Evolutionary conservation across 2,329 filamentous ascomycete genomes (phyloP), one percentile per base, ranked within the genome.

Genomic region (Penicillium olsonii): DNA sequence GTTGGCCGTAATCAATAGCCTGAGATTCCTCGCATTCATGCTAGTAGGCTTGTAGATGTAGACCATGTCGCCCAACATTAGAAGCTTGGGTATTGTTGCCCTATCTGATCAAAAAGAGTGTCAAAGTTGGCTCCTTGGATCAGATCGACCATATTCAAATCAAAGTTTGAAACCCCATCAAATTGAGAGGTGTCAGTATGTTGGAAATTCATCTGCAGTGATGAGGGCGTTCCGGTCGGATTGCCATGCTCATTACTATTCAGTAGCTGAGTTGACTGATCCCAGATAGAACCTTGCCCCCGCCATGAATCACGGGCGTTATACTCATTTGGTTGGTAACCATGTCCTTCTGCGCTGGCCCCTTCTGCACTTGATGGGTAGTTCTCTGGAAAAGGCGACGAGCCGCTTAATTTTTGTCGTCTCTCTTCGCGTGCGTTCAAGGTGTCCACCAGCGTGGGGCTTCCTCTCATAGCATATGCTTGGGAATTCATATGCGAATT

Each of bases 51-150:
- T 15, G 22, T 27, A 39, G n/a, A 17, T 17, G 7, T 39, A 39
- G 37, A 26, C 6, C 9, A 26, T 4, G 5, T 7, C 8, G 43
- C 48, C 29, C 29, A n/a, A n/a, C 3, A 31, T 31, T 31, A 66
- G 24, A 66, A 67, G 34, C 59, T 63, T n/a, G 63, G 65, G 49
- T 63, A 66, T 44, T 63, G 65, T 48, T 67, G 63, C 10, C 62
- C 62, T 31, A 67, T 62, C 22, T 67, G 49, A 55, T 70, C 65
- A 48, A 68, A 62, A 18, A 68, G 37, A 24, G 59, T 60, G 47
- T 69, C 63, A 40, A 67, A 67, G 35, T 63, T 61, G n/a, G 59
- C 63, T 18, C 62, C 65, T 19, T 68, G 59, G 24, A 70, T 56
- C 19, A 70, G 37, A 58, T 68, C 65, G 8, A 60, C 66, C 62